A percentile compares a stretch with the other conserved stretches of the same genome.
Evolutionary conservation across 1,284 basidiomycete species (phyloP).

Genomic region (Tilletiopsis washingtonensis): DNA sequence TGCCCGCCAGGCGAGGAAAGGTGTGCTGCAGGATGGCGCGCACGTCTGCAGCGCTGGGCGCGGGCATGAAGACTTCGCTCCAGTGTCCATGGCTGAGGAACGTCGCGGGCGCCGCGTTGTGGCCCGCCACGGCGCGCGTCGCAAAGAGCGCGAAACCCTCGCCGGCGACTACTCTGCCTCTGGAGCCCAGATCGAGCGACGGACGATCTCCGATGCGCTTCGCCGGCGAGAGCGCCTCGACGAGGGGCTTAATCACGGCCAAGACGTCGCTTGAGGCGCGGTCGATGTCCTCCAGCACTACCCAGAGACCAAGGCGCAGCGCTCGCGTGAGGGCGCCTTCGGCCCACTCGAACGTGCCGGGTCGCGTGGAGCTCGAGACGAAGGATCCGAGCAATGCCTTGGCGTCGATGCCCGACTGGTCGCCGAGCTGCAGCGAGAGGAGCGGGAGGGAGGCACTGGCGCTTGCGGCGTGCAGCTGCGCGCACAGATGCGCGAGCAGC

Average conservation of each 20-base stretch:
- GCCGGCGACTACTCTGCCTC: conserved; percentile 46
- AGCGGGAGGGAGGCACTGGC: conserved; percentile 56
- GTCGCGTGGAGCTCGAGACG: conserved; percentile 72
- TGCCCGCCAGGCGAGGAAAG: conserved; percentile 14
- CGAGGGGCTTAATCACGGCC: conserved; percentile 51
- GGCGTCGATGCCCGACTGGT: conserved; percentile 62
- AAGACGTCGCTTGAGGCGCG: conserved; percentile 39
- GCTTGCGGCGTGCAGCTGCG: conserved; percentile 55
- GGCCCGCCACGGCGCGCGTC: conserved; percentile 31
- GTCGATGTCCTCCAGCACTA: conserved; percentile 90
- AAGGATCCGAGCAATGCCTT: conserved; percentile 90
- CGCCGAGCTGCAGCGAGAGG: conserved; percentile 74
- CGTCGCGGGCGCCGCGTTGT: conserved; percentile 6
- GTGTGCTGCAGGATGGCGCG: conserved; percentile 23
- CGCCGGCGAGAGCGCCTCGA: conserved; percentile 63
- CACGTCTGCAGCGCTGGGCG: conserved; percentile 28
- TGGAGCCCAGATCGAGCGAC: conserved; percentile 51
- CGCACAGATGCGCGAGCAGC: conserved; percentile 64
- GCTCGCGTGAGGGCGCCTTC: conserved; percentile 88
- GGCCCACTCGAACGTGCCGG: conserved; percentile 91
- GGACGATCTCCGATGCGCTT: conserved; percentile 71
- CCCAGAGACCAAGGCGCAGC: conserved; percentile 84
- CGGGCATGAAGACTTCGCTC: conserved; percentile 26
- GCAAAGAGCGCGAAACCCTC: conserved; percentile 50
- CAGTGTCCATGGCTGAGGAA: conserved; percentile 63